phyloP scores from a whole-genome alignment of 2,329 filamentous ascomycete genomes.

The Fusarium foetens region DNA sequence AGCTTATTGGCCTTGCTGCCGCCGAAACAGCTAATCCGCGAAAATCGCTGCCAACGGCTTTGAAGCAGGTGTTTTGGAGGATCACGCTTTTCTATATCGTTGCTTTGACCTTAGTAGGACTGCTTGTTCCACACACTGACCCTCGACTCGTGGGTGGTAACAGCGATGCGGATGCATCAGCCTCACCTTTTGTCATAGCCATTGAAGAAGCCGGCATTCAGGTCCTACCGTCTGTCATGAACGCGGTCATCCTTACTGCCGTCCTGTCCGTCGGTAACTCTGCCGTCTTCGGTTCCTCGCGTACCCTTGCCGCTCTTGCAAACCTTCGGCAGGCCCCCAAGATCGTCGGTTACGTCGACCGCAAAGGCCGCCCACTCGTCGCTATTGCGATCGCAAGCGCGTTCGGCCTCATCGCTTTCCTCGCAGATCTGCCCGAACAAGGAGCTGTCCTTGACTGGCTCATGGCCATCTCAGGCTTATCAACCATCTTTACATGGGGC shows the following conservation, averaged over 20 bases:
- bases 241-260: conserved; percentile 91
- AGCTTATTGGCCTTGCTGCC: conserved; percentile 79
- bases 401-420: conserved; percentile 80
- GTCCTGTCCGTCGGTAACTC: conserved; percentile 93
- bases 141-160: conserved; percentile 66
- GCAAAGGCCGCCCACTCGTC: conserved; percentile 80
- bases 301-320: conserved; percentile 88
- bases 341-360: conserved; percentile 83
- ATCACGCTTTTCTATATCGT: conserved; percentile 92
- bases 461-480: conserved; percentile 76
- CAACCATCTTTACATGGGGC: conserved; percentile 81
- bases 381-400: conserved; percentile 74
- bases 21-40: conserved; percentile 82
- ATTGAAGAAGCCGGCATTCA: conserved; percentile 85
- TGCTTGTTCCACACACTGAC: conserved; percentile 82
- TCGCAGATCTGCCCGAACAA: conserved; percentile 72
- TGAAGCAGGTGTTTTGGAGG: conserved; percentile 96
- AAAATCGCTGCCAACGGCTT: conserved; percentile 84
- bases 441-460: conserved; percentile 81
- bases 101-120: conserved; percentile 80
- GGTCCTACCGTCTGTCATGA: conserved; percentile 88
- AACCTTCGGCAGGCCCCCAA: conserved; percentile 86
- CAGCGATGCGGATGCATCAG: conserved; percentile 71
- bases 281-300: conserved; percentile 88
- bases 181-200: conserved; percentile 93